Evolutionary conservation across 805 yeast genomes (phyloP), one percentile per base, ranked within the genome.

Genomic region (Saccharomyces jurei): DNA sequence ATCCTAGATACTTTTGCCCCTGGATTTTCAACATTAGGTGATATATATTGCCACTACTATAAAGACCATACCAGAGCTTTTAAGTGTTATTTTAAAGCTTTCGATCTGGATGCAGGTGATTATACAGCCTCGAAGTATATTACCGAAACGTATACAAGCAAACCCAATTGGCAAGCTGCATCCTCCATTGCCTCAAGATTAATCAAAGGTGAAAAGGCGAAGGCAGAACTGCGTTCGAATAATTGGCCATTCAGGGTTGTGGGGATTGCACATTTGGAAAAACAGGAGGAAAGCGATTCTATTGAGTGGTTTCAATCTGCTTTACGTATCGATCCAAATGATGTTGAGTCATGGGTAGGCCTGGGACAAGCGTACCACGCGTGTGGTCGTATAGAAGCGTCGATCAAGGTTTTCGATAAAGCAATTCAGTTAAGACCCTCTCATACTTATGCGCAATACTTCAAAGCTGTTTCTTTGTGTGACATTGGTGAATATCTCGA

Each of bases 341-440:
- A 94, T 69, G 67, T 80, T 1, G 85, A 87, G 59, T 85, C 96
- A 1, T 92, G 98, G 97, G 75, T 87, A 29, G 97, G 97, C 0
- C 74, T 94, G n/a, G 99, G 99, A n/a, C 98, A 94, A 67, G 92
- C 97, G 0, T 94, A 94, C 68, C 75, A 79, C 53, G 80, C 83
- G 27, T 82, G 94, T 68, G 99, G 99, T 1, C 77, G 96, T 57
- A 74, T 85, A 48, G 91, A 88, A 54, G 96, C 98, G 2, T 89
- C 96, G 0, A 75, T 80, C 9, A 90, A 87, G 68, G 97, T 94
- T 1, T 87, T 90, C 62, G 75, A 74, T 30, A 83, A 82, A 55
- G 89, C 91, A 0, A 63, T 81, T 48, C 76, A 76, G 41, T 60
- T 86, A 5, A 79, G 81, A 31, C 77, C 80, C 0, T 69, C 71